phyloP scores from a whole-genome alignment of 176 grass and related monocot genomes.

The Echinochloa phyllopogon region DNA sequence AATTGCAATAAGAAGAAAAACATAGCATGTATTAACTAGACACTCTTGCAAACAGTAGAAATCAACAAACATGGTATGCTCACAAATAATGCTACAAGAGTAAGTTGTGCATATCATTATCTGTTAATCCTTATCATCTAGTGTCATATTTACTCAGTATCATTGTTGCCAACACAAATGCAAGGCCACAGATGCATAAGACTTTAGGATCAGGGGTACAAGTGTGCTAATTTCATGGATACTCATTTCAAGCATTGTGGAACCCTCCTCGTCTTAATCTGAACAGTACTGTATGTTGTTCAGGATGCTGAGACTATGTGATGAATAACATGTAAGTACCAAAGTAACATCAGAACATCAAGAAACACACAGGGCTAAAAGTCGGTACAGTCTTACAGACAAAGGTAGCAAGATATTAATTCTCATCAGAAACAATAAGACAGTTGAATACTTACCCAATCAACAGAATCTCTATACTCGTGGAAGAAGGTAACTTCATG shows the following conservation, averaged over 20 bases:
- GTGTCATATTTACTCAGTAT: neutral
- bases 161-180: constrained; percentile 21
- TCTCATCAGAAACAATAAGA: constrained; percentile 30
- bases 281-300: neutral
- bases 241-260: neutral
- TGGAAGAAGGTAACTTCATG: constrained; percentile 91
- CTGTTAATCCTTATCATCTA: constrained; percentile 15
- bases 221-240: constrained; percentile 11
- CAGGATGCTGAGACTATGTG: neutral
- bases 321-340: constrained; percentile 15
- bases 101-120: constrained; percentile 10
- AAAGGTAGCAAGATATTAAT: neutral
- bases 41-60: constrained; percentile 8
- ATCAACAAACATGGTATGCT: constrained; percentile 2
- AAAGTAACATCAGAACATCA: neutral
- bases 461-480: constrained; percentile 80
- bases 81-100: neutral
- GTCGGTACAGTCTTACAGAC: neutral
- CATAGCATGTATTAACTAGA: constrained; percentile 22
- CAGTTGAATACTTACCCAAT: constrained; percentile 72
- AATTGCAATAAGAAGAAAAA: constrained; percentile 3
- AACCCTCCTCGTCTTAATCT: neutral
- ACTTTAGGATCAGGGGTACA: neutral
- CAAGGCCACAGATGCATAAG: neutral
- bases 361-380: constrained; percentile 27